phyloP scores from a whole-genome alignment of 139 green algal genomes.

The Tetraselmis striata region DNA sequence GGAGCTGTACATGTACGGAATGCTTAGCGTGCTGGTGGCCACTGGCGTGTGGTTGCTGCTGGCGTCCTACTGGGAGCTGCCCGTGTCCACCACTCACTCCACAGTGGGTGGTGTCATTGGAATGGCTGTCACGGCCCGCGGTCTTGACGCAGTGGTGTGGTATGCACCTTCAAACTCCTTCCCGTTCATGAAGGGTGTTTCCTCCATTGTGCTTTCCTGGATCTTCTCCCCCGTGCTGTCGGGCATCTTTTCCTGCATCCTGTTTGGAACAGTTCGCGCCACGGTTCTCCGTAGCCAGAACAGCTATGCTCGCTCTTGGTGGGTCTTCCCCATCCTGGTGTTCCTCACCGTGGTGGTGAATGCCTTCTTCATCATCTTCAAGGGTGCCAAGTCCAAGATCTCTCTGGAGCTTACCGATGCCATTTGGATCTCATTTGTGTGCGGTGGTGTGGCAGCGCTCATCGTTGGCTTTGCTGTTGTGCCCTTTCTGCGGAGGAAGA shows the following conservation, averaged over 20 bases:
- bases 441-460: background rate
- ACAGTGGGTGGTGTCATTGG: constrained; percentile 29
- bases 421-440: constrained; percentile 1
- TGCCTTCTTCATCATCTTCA: constrained; percentile 59
- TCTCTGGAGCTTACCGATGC: too few relatives aligned
- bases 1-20: constrained; percentile 41
- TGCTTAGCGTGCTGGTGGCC: constrained; percentile 31
- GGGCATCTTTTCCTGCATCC: constrained; percentile 11
- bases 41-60: constrained; percentile 32
- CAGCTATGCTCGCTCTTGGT: constrained; percentile 30
- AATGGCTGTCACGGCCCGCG: constrained; percentile 8
- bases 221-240: constrained; percentile 42
- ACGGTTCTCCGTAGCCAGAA: constrained; percentile 37
- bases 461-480: background rate
- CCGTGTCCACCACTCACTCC: constrained; percentile 56
- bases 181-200: constrained; percentile 35
- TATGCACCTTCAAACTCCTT: constrained; percentile 10
- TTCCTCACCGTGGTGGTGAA: constrained; percentile 44
- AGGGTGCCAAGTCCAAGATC: constrained; percentile 29
- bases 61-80: constrained; percentile 39
- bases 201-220: constrained; percentile 43
- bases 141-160: background rate
- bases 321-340: too few relatives aligned
- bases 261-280: constrained; percentile 26
- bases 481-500: background rate